Base-by-base conservation (phyloP, 805 yeast species). In the Osmozyma mogii region DNA sequence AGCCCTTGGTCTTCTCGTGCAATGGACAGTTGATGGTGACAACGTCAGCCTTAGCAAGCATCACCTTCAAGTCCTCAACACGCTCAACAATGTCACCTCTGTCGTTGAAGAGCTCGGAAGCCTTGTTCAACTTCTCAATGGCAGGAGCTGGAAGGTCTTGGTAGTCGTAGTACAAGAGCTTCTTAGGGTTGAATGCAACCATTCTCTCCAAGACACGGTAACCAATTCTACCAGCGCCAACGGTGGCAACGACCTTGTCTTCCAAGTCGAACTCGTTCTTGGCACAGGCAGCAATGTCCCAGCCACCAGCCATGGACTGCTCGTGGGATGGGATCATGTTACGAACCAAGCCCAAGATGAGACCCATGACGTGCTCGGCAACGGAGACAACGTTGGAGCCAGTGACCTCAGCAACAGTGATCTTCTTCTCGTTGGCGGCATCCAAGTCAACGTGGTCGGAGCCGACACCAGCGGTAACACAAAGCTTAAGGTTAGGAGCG, bases 381-480 rank as follows among this genome's bases (percentile, higher is more conserved):
- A 82, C 92, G 10, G 87, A 77, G 14, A 68, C 70, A 28, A 81
- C 87, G 51, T 82, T 82, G 30, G 87, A 78, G 5, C 92, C 89
- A 16, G 94, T 82, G 31, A 82, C 92, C 58, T 82, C 92, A 28
- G 75, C 62, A 12, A 82, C 92, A 11, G 80, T 67, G 47, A 82
- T 72, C 38, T 72, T 69, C 36, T 62, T 61, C 40, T 71, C 75
- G 43, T 75, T 72, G 40, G 84, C 76, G 44, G 81, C 81, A 42
- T 68, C 68, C 45, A 82, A 65, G 48, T 81, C 89, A 38, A 81
- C 66, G 56, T 82, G 92, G 52, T 82, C 92, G 13, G 85, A 77
- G 9, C 94, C 94, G 36, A 82, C 87, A 44, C 92, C 94, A 7
- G 94, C 94, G 28, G 88, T 82, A 43, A 80, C 66, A 36, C 77